Evolutionary conservation across 2,329 filamentous ascomycete genomes (phyloP), one percentile per base, ranked within the genome.

Genomic region (Clarireedia hainanense): DNA sequence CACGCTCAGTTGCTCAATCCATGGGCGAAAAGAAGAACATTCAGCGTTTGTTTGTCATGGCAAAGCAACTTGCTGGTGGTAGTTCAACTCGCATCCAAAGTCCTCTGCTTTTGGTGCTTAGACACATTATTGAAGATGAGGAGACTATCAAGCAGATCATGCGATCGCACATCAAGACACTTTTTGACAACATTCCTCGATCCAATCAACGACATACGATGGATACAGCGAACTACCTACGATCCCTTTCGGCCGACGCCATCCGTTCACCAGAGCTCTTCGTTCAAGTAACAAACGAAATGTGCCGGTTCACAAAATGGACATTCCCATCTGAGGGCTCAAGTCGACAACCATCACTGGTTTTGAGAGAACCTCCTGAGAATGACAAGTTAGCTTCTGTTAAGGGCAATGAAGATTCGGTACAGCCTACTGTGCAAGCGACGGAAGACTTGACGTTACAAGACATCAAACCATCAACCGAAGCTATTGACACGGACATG

Each of bases 71-170:
- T 57, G 85, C 89, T 20, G 88, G 88, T 26, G 80, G 84, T 30
- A 87, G 88, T 6, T 88, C 90, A 30, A 81, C 88, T 54, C 85
- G 86, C 54, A 79, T 99, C 9, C 81, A 86, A 59, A 79, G 80
- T 59, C 68, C 68, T 36, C 48, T 70, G 34, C 86, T 97, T 80
- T 80, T 92, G 12, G 86, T 96, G 52, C 75, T 99, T 45, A 85
- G 95, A 42, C 94, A 99, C 67, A 86, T 99, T 61, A 83, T 97
- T 53, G 94, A 99, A 71, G 95, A 99, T 66, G 90, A 96, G 50
- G 86, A 91, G 17, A 94, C 87, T 2, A 80, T 97, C 58, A 89
- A 88, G 62, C 89, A 96, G 68, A 85, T 96, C 58, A 96, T 99
- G 88, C 81, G 86, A 51, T 87, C 85, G 27, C 92, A 97, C 68